Evolutionary conservation across 2,329 filamentous ascomycete genomes (phyloP), one percentile per base, ranked within the genome.

Genomic region (Claviceps sp.): DNA sequence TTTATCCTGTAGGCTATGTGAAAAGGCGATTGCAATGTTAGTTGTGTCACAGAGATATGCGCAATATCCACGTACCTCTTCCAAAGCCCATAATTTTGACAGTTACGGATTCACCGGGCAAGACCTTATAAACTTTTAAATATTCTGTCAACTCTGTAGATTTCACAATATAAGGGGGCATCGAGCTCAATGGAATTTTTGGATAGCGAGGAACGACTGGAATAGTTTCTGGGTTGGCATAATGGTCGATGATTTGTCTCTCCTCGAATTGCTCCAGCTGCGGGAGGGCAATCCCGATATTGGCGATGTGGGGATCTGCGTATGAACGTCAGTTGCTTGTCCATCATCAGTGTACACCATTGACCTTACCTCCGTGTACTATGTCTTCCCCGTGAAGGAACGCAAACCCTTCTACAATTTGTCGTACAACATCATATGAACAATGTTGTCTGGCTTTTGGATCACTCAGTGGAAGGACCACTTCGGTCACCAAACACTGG

Each of bases 401-500:
- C 3, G 48, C 22, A 48, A 51, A 48, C 4, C 48, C 48, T 38
- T 48, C 38, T 26, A 54, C 14, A 30, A 51, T 44, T 42, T 54
- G 52, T 11, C 44, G 44, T 16, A 43, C 14, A 14, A 34, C n/a
- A 24, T 37, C 44, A 20, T 13, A 22, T 41, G 48, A 48, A 30
- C 47, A 44, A 3, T 37, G 18, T 40, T 34, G 6, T 20, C 24
- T 37, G 18, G 5, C 7, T 22, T 37, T 30, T 22, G 14, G 37
- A 26, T 42, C 49, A 41, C 18, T 50, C n/a, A 54, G 37, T 13
- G 53, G 53, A 20, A 40, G 20, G 37, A 54, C 14, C 4, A 52
- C 50, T 40, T 54, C 53, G 24, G 47, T 54, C n/a, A 52, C 47
- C n/a, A 54, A 30, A 47, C 47, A 52, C 37, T 54, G 37, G 20